These are phyloP conservation scores for Penicillium riverlandense DNA, from an alignment of 495 filamentous ascomycete genomes.

Conservation along the genomic window DNA sequence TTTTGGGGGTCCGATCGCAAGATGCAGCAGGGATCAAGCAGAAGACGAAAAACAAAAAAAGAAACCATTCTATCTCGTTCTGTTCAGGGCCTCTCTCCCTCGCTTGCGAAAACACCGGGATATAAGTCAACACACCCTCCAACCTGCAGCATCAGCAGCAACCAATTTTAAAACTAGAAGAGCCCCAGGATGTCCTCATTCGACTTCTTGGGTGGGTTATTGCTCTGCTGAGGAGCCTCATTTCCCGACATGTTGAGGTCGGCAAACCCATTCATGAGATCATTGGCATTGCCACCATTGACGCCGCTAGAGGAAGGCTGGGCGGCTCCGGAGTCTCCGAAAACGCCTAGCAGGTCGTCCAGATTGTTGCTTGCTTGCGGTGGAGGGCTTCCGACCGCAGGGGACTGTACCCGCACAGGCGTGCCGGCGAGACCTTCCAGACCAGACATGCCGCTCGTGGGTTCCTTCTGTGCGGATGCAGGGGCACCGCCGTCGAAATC, in stretches of 20 bases:
- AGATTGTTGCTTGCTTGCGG: slow-evolving; percentile 51
- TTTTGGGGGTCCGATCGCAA: slow-evolving; percentile 9
- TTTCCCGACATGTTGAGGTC: slow-evolving; percentile 64
- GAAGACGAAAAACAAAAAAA: slow-evolving; percentile 5
- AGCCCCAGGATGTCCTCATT: slow-evolving; percentile 88
- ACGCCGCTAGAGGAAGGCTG: slow-evolving; percentile 23
- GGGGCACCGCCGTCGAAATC: slow-evolving; percentile 95
- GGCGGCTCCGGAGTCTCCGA: slow-evolving; percentile 39
- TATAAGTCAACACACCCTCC: slow-evolving; percentile 13
- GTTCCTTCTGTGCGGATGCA: slow-evolving; percentile 71
- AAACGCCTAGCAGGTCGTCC: slow-evolving; percentile 87
- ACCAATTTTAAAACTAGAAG: slow-evolving; percentile 48
- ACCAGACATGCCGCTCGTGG: slow-evolving; percentile 53
- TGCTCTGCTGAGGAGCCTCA: slow-evolving; percentile 15
- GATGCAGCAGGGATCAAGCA: slow-evolving; percentile 20
- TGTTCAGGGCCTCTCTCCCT: slow-evolving; percentile 21
- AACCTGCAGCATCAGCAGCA: neutral
- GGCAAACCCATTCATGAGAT: slow-evolving; percentile 79
- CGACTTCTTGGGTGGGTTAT: slow-evolving; percentile 46
- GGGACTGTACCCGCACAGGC: slow-evolving; percentile 70
- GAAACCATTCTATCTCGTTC: slow-evolving; percentile 24
- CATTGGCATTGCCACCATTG: slow-evolving; percentile 26
- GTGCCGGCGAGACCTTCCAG: slow-evolving; percentile 72
- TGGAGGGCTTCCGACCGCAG: slow-evolving; percentile 39
- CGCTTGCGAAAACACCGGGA: slow-evolving; percentile 20